Evolutionary conservation across 2,329 filamentous ascomycete genomes (phyloP).

Genomic region (Penicillium janthinellum): DNA sequence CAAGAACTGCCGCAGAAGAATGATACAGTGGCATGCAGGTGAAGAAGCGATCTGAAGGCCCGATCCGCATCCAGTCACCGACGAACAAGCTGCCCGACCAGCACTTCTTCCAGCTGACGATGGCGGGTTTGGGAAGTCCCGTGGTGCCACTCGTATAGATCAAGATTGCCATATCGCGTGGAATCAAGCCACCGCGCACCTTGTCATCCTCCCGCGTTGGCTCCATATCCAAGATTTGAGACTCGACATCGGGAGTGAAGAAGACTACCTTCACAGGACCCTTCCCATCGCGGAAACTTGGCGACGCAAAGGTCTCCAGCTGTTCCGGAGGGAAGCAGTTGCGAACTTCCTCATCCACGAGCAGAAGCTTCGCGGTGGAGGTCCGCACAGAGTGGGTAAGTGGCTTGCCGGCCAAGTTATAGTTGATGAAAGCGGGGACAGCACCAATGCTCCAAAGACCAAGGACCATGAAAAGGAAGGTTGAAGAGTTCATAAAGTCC

Average conservation of each 20-base stretch:
- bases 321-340: conserved; percentile 51
- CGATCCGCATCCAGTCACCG: conserved; percentile 59
- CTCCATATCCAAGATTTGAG: conserved; percentile 55
- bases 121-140: conserved; percentile 77
- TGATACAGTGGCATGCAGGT: conserved; percentile 91
- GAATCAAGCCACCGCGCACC: conserved; percentile 53
- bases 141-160: conserved; percentile 89
- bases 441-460: conserved; percentile 83
- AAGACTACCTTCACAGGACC: conserved; percentile 61
- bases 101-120: conserved; percentile 72
- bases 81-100: conserved; percentile 58
- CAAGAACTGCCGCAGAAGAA: conserved; percentile 73
- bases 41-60: conserved; percentile 69
- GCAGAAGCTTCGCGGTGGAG: conserved; percentile 65
- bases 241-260: conserved; percentile 61
- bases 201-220: conserved; percentile 62
- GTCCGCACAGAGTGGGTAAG: conserved; percentile 73
- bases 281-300: conserved; percentile 46
- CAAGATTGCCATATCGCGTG: conserved; percentile 66
- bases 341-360: conserved; percentile 70
- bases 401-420: conserved; percentile 72
- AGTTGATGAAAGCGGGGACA: conserved; percentile 84
- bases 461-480: conserved; percentile 73
- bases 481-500: conserved; percentile 78
- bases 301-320: conserved; percentile 41